These are phyloP conservation scores for Annulohypoxylon bovei DNA, from an alignment of 495 filamentous ascomycete species.

Conservation along the genomic window DNA sequence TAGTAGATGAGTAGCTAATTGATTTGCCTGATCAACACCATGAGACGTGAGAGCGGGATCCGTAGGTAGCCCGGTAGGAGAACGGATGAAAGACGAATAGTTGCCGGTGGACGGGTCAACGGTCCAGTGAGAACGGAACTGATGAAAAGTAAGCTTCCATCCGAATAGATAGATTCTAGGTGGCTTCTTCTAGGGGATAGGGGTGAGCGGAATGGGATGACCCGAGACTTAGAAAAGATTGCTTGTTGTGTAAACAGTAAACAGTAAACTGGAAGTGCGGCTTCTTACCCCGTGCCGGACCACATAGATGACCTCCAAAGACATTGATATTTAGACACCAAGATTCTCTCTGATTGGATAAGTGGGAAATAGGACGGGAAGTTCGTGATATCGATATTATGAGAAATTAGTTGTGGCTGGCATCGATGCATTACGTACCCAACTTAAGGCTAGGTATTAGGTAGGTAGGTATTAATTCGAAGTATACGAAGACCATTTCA, in stretches of 20 bases:
- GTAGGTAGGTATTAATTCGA: too few relatives aligned
- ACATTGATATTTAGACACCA: slow-evolving; percentile 45
- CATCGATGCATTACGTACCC: background rate
- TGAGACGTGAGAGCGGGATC: slow-evolving; percentile 90
- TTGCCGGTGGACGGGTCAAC: slow-evolving; percentile 80
- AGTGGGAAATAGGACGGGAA: background rate
- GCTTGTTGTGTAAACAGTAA: background rate
- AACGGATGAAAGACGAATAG: slow-evolving; percentile 73
- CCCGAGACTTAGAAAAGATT: background rate
- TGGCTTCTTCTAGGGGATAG: slow-evolving; percentile 22
- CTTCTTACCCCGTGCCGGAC: slow-evolving; percentile 83
- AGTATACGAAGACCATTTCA: background rate
- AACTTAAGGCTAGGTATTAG: background rate
- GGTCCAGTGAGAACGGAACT: slow-evolving; percentile 92
- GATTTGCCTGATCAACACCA: slow-evolving; percentile 82
- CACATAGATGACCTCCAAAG: slow-evolving; percentile 83
- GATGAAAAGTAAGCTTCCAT: slow-evolving; percentile 35
- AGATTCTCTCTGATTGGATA: background rate
- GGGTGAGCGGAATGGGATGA: slow-evolving; percentile 6
- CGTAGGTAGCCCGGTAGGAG: slow-evolving; percentile 83
- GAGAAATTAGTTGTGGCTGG: background rate
- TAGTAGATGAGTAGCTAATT: slow-evolving; percentile 75
- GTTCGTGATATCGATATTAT: background rate
- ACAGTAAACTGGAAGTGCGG: background rate
- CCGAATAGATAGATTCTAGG: slow-evolving; percentile 16